Percentiles rank a stretch among this genome's conserved stretches.
These are phyloP conservation scores for Triticum urartu DNA, from an alignment of 176 grass and related monocot species.

Conservation along the genomic window DNA sequence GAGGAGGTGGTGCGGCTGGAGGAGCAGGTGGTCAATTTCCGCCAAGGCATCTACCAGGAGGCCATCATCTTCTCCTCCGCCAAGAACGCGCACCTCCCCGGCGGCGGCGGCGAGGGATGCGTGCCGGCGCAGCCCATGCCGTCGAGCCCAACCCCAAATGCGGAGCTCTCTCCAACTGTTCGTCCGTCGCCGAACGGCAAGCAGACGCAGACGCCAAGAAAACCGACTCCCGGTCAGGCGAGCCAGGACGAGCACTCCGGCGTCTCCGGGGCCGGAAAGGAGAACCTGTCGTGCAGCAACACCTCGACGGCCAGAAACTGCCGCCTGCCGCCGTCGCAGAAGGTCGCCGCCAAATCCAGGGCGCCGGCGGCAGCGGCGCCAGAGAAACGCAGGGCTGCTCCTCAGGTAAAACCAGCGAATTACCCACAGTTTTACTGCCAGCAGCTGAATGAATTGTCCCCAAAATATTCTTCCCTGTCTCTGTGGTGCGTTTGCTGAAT, in stretches of 20 bases:
- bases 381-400: constrained; percentile 46
- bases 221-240: background rate
- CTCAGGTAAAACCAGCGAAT: constrained; percentile 35
- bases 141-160: constrained; percentile 20
- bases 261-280: constrained; percentile 45
- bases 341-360: constrained; percentile 37
- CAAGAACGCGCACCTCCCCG: constrained; percentile 36
- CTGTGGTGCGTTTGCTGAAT: background rate
- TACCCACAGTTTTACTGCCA: background rate
- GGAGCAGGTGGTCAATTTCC: constrained; percentile 96
- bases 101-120: background rate
- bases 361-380: background rate
- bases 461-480: background rate
- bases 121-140: constrained; percentile 33
- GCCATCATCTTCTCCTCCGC: constrained; percentile 69
- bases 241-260: constrained; percentile 27
- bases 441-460: background rate
- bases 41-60: constrained; percentile 95
- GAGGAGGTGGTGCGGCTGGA: constrained; percentile 93
- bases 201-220: constrained; percentile 41
- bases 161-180: constrained; percentile 17
- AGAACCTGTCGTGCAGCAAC: constrained; percentile 67
- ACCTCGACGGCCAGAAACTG: constrained; percentile 35
- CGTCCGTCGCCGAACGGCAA: constrained; percentile 36
- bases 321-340: constrained; percentile 49